phyloP scores from a whole-genome alignment of 116 monocot species.

The Iris pallida region DNA sequence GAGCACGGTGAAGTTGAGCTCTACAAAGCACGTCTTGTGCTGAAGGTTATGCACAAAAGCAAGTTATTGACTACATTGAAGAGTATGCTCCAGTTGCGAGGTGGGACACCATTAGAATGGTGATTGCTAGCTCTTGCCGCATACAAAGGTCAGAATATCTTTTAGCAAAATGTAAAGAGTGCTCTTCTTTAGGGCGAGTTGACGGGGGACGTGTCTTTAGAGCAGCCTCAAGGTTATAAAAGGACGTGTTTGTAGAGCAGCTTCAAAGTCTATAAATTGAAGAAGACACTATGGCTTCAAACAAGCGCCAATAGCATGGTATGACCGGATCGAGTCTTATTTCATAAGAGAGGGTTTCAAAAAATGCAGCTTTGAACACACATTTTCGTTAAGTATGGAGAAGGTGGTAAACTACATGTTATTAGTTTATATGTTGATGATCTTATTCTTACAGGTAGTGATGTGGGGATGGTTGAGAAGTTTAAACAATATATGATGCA shows the following conservation, averaged over 20 bases:
- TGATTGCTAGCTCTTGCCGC: too few species aligned
- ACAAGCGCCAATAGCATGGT: not conserved
- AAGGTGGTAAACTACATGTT: not conserved
- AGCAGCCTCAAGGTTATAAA: too few species aligned
- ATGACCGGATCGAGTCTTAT: not conserved
- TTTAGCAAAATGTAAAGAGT: too few species aligned
- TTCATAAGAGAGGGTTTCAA: not conserved
- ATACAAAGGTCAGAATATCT: too few species aligned
- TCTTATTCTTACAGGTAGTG: not conserved
- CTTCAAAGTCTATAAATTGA: too few species aligned
- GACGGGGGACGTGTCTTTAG: too few species aligned
- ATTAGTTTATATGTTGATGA: not conserved
- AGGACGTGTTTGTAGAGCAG: too few species aligned
- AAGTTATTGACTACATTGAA: not conserved
- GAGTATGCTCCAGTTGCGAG: too few species aligned
- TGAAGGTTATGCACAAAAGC: not conserved
- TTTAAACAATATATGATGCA: constrained; percentile 2
- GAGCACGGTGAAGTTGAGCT: not conserved
- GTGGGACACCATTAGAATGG: too few species aligned
- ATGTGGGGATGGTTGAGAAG: not conserved
- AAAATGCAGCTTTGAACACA: constrained; percentile 1
- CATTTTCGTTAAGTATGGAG: not conserved
- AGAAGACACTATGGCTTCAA: too few species aligned
- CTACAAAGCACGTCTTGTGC: too few species aligned
- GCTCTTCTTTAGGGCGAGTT: too few species aligned